Evolutionary conservation across 2,329 filamentous ascomycete species (phyloP).

Genomic region (Cytospora piceicola): DNA sequence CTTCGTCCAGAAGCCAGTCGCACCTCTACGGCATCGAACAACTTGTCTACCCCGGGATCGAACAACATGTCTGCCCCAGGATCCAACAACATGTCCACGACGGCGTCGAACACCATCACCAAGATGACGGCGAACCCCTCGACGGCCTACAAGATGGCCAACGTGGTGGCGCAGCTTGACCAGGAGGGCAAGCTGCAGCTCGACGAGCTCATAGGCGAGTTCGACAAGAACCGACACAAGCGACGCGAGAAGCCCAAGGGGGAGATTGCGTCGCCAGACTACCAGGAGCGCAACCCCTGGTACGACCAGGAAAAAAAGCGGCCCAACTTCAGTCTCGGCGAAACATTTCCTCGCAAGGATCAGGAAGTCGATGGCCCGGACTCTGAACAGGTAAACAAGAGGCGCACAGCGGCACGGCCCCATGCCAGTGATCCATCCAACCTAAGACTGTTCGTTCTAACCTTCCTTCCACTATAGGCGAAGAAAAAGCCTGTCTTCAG

Average conservation of each 20-base stretch:
- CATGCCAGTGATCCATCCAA: not conserved
- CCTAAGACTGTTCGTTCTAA: not conserved
- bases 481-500: slow-evolving; percentile 34
- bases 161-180: slow-evolving; percentile 24
- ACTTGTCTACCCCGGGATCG: slow-evolving; percentile 9
- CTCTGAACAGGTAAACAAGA: not conserved
- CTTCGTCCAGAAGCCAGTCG: slow-evolving; percentile 3
- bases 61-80: slow-evolving; percentile 9
- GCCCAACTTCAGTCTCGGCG: slow-evolving; percentile 36
- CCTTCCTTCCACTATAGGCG: not conserved
- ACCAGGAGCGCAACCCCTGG: slow-evolving; percentile 36
- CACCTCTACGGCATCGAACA: slow-evolving; percentile 11
- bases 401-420: not conserved
- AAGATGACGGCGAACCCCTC: slow-evolving; percentile 20
- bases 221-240: slow-evolving; percentile 13
- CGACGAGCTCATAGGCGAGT: slow-evolving; percentile 13
- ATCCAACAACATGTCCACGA: slow-evolving; percentile 15
- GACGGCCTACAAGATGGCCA: slow-evolving; percentile 14
- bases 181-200: slow-evolving; percentile 19
- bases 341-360: slow-evolving; percentile 33
- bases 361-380: no score
- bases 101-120: slow-evolving; percentile 13
- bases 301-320: slow-evolving; percentile 32
- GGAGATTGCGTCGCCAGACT: slow-evolving; percentile 22
- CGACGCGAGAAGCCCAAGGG: slow-evolving; percentile 15